A percentile compares a stretch with the other conserved stretches of the same genome.
These are phyloP conservation scores for Pyrenophora teres DNA, from an alignment of 2,329 filamentous ascomycete species.

Conservation along the genomic window DNA sequence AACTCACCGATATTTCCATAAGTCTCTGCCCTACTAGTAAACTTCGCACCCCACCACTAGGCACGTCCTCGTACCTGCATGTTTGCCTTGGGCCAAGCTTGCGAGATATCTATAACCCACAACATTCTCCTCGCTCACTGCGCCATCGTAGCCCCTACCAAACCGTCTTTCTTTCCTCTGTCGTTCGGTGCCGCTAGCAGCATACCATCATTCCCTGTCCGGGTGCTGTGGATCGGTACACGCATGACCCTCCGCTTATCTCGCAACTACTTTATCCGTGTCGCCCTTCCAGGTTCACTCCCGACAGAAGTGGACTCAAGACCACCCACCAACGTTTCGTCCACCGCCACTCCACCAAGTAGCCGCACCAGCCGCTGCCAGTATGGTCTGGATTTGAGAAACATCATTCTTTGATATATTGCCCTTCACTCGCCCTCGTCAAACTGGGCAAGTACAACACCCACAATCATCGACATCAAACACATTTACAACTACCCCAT, in stretches of 20 bases:
- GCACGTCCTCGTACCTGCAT: slow-evolving; percentile 35
- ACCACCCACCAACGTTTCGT: slow-evolving; percentile 26
- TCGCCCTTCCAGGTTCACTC: slow-evolving; percentile 29
- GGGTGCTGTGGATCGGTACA: slow-evolving; percentile 36
- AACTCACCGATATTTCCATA: slow-evolving; percentile 42
- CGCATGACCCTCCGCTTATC: slow-evolving; percentile 43
- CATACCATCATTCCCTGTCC: slow-evolving; percentile 36
- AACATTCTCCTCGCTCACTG: slow-evolving; percentile 30
- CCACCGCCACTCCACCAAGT: slow-evolving; percentile 20
- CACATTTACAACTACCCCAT: slow-evolving; percentile 2
- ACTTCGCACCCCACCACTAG: slow-evolving; percentile 31
- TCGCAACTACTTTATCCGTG: slow-evolving; percentile 40
- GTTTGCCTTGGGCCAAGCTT: slow-evolving; percentile 28
- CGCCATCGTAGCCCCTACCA: slow-evolving; percentile 32
- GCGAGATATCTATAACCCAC: slow-evolving; percentile 33
- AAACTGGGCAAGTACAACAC: background rate
- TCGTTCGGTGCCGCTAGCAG: slow-evolving; percentile 30
- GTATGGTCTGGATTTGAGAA: slow-evolving; percentile 38
- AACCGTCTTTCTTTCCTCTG: slow-evolving; percentile 30
- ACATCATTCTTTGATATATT: slow-evolving; percentile 22
- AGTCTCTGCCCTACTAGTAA: slow-evolving; percentile 25
- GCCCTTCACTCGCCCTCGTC: slow-evolving; percentile 15
- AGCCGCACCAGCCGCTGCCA: slow-evolving; percentile 27
- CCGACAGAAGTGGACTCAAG: slow-evolving; percentile 25
- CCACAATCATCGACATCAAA: background rate